Percentiles rank a stretch among this genome's conserved stretches.
Evolutionary conservation across 768 basidiomycete species (phyloP).

Genomic region (Boletus patriciae): DNA sequence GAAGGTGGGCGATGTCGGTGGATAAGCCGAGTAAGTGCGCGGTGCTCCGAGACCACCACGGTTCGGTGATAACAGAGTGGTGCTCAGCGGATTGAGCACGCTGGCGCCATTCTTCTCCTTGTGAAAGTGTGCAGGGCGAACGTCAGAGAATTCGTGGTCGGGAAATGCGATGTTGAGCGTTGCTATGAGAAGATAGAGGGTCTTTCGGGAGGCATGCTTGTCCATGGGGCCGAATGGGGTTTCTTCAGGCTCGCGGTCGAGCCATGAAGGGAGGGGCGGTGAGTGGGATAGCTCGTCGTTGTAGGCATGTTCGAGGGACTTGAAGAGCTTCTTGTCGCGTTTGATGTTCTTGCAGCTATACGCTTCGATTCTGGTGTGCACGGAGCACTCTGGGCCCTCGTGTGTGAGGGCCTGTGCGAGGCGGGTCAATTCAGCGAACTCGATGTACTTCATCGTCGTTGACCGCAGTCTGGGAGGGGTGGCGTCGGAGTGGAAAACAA

Average conservation of each 20-base stretch:
- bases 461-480: neutral
- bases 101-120: slow-evolving; percentile 73
- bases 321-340: slow-evolving; percentile 95
- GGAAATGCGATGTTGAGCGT: slow-evolving; percentile 97
- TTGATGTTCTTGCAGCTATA: slow-evolving; percentile 98
- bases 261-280: slow-evolving; percentile 81
- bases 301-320: slow-evolving; percentile 86
- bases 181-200: slow-evolving; percentile 92
- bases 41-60: slow-evolving; percentile 66
- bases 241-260: slow-evolving; percentile 67
- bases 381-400: slow-evolving; percentile 84
- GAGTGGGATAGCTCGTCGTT: slow-evolving; percentile 74
- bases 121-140: slow-evolving; percentile 86
- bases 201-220: slow-evolving; percentile 82
- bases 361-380: slow-evolving; percentile 91
- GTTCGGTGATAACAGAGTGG: slow-evolving; percentile 74
- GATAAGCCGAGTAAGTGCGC: slow-evolving; percentile 85
- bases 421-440: slow-evolving; percentile 73
- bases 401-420: slow-evolving; percentile 80
- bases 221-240: slow-evolving; percentile 92
- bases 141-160: slow-evolving; percentile 95
- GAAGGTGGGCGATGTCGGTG: slow-evolving; percentile 67
- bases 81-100: slow-evolving; percentile 84
- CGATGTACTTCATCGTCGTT: slow-evolving; percentile 85
- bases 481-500: slow-evolving; percentile 6